Evolutionary conservation across 2,329 filamentous ascomycete genomes (phyloP).

Genomic region (Incumbomyces delicatus): DNA sequence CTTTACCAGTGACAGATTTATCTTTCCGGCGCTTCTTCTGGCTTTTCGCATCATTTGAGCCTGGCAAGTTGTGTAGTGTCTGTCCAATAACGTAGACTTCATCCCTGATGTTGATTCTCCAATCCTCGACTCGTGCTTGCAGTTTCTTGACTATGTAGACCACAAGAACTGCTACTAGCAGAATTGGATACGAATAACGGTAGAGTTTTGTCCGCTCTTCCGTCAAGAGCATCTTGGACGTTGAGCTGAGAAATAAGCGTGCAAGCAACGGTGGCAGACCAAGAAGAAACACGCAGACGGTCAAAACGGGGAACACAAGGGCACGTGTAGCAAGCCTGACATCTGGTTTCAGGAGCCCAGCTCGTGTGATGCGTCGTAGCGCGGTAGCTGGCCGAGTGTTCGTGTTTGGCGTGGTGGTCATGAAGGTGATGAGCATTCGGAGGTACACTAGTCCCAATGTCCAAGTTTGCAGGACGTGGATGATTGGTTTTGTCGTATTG

Average conservation of each 20-base stretch:
- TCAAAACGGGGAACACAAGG: slow-evolving; percentile 66
- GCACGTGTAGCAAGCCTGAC: slow-evolving; percentile 69
- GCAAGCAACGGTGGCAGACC: slow-evolving; percentile 50
- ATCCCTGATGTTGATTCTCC: slow-evolving; percentile 75
- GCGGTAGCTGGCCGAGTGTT: slow-evolving; percentile 61
- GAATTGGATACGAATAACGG: slow-evolving; percentile 64
- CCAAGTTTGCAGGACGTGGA: slow-evolving; percentile 89
- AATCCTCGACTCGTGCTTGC: slow-evolving; percentile 54
- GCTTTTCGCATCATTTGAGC: slow-evolving; percentile 23
- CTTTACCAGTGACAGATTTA: neutral
- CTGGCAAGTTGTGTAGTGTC: slow-evolving; percentile 85
- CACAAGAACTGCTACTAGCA: slow-evolving; percentile 37
- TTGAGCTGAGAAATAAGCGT: slow-evolving; percentile 2
- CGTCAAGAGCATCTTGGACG: slow-evolving; percentile 29
- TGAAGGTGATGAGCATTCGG: slow-evolving; percentile 61
- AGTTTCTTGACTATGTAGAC: slow-evolving; percentile 21
- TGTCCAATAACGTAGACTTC: slow-evolving; percentile 96
- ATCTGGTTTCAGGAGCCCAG: slow-evolving; percentile 72
- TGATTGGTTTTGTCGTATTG: slow-evolving; percentile 47
- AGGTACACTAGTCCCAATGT: slow-evolving; percentile 85
- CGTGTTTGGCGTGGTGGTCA: slow-evolving; percentile 30
- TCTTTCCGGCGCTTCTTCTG: neutral
- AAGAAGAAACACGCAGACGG: slow-evolving; percentile 55
- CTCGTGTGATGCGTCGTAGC: slow-evolving; percentile 61
- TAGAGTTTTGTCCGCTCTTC: slow-evolving; percentile 39